Percentiles rank a stretch among this genome's conserved stretches.
Evolutionary conservation across 1,284 basidiomycete species (phyloP).

Genomic region (Phaffia rhodozyma): DNA sequence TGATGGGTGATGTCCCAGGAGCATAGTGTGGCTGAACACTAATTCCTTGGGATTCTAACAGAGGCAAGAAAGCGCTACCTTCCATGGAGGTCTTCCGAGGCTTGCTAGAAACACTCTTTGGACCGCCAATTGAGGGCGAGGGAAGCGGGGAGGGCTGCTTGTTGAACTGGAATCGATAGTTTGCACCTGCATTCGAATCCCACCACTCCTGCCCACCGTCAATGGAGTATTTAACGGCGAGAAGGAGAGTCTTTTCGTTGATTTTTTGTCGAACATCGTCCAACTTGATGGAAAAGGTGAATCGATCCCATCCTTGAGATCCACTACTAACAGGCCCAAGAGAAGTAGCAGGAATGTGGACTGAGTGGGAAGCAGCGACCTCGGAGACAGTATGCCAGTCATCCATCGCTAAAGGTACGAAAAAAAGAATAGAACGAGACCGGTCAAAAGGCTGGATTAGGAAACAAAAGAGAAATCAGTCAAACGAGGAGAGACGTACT

Average conservation of each 20-base stretch:
- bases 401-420: slow-evolving; percentile 33
- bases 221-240: slow-evolving; percentile 50
- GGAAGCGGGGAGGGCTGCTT: slow-evolving; percentile 17
- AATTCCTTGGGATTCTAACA: slow-evolving; percentile 11
- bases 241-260: slow-evolving; percentile 50
- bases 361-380: slow-evolving; percentile 36
- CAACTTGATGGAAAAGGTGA: slow-evolving; percentile 48
- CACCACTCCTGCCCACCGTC: slow-evolving; percentile 35
- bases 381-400: slow-evolving; percentile 46
- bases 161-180: slow-evolving; percentile 39
- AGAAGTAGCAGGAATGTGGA: slow-evolving; percentile 31
- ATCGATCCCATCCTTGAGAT: slow-evolving; percentile 37
- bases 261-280: slow-evolving; percentile 60
- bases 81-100: not conserved
- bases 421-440: not conserved
- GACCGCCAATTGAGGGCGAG: too few relatives aligned
- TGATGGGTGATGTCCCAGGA: not conserved
- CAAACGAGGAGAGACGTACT: slow-evolving; percentile 20
- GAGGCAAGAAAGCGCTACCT: slow-evolving; percentile 12
- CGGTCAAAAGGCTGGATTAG: not conserved
- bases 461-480: not conserved
- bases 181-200: slow-evolving; percentile 38
- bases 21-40: not conserved
- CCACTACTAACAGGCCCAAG: slow-evolving; percentile 27
- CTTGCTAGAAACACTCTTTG: too few relatives aligned